phyloP scores from a whole-genome alignment of 2,329 filamentous ascomycete genomes.

The Metarhizium album region DNA sequence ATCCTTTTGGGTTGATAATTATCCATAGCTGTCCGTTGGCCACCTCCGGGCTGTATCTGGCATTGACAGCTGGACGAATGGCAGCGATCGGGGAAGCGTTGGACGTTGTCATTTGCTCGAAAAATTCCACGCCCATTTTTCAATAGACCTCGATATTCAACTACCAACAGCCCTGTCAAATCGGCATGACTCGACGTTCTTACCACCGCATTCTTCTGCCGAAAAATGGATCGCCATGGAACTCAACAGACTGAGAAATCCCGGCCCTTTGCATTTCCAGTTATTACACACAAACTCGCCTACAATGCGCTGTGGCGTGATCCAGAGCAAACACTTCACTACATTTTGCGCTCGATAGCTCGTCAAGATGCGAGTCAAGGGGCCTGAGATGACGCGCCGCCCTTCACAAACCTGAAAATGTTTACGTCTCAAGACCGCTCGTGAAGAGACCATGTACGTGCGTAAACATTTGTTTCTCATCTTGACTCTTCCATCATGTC shows the following conservation, averaged over 20 bases:
- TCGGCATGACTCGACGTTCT: background rate
- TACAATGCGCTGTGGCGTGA: background rate
- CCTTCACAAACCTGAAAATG: background rate
- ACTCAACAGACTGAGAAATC: background rate
- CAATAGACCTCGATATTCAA: background rate
- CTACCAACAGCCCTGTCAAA: background rate
- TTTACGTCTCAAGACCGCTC: background rate
- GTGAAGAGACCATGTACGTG: background rate
- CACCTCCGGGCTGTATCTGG: background rate
- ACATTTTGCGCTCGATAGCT: background rate
- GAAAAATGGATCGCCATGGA: background rate
- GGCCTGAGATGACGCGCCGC: constrained; percentile 1
- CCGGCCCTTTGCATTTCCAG: background rate
- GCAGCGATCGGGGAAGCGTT: background rate
- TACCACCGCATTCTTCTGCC: background rate
- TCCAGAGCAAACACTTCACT: background rate
- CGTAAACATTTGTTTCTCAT: background rate
- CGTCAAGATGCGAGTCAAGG: background rate
- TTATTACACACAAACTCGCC: background rate
- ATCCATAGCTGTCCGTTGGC: background rate
- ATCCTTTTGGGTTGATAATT: background rate
- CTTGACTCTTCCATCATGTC: background rate
- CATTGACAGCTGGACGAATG: background rate
- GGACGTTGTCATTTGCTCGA: background rate
- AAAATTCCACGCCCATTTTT: background rate